Evolutionary conservation across 176 grass and related monocot species (phyloP).

Genomic region (Tuctoria greenei): DNA sequence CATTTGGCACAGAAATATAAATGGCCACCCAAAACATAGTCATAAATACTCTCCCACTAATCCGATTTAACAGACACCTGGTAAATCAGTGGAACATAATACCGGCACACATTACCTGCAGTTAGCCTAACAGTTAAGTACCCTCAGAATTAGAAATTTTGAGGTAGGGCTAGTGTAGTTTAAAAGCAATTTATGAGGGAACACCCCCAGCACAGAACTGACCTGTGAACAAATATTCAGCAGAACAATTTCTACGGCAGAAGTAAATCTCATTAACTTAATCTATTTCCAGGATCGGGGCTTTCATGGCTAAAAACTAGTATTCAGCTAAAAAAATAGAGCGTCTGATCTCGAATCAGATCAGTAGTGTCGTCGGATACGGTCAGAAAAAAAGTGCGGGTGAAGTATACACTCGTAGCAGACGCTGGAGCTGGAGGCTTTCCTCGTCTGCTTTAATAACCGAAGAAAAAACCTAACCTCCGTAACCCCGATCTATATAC

Average conservation of each 20-base stretch:
- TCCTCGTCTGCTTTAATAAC: not conserved
- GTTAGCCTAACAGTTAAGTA: not conserved
- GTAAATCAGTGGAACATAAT: not conserved
- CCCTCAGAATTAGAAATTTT: not conserved
- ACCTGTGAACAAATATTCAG: not conserved
- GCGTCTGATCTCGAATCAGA: not conserved
- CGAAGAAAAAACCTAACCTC: slow-evolving; percentile 12
- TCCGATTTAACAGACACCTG: not conserved
- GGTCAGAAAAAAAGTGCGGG: not conserved
- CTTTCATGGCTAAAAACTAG: not conserved
- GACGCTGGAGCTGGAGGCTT: not conserved
- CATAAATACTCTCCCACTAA: not conserved
- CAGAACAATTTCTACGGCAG: not conserved
- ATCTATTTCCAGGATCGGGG: not conserved
- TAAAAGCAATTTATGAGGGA: not conserved
- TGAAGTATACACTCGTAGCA: not conserved
- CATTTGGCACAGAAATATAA: not conserved
- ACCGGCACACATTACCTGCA: not conserved
- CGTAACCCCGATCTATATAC: not conserved
- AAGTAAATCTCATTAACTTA: not conserved
- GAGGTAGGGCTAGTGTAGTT: not conserved
- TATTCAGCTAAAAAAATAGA: not conserved
- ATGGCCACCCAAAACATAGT: not conserved
- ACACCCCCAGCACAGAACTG: not conserved
- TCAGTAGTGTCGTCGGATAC: not conserved